These are phyloP conservation scores for Syzygium aqueum DNA, from an alignment of 345 rosid species.

Conservation along the genomic window DNA sequence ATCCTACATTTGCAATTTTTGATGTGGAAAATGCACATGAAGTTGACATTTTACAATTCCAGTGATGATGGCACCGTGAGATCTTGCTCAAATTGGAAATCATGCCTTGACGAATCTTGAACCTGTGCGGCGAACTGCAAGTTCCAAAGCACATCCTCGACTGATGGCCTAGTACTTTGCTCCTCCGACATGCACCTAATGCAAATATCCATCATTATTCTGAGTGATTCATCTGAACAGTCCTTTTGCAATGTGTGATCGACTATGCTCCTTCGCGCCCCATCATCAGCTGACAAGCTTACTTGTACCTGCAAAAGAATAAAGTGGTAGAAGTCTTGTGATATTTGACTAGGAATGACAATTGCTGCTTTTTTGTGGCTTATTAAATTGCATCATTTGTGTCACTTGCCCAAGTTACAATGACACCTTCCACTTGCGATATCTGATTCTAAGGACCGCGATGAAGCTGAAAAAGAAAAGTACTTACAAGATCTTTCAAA, in stretches of 20 bases:
- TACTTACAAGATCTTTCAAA: constrained; percentile 42
- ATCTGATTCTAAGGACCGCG: neutral
- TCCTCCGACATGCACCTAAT: constrained; percentile 32
- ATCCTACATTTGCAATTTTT: neutral
- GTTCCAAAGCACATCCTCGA: constrained; percentile 56
- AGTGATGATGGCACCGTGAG: neutral
- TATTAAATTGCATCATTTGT: neutral
- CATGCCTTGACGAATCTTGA: constrained; percentile 20
- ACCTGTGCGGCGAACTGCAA: constrained; percentile 57
- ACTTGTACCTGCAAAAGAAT: constrained; percentile 28
- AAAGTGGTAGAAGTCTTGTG: neutral
- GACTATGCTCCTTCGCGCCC: constrained; percentile 28
- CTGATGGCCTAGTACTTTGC: constrained; percentile 31
- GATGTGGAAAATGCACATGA: neutral
- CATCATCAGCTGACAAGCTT: constrained; percentile 23
- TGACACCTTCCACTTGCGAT: neutral
- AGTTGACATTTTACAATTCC: neutral
- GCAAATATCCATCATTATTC: constrained; percentile 37
- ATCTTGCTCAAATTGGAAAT: neutral
- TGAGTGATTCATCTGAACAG: constrained; percentile 44
- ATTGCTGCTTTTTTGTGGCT: neutral
- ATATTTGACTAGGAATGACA: neutral
- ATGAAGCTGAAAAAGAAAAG: neutral
- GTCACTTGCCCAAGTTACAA: neutral
- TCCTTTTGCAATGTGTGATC: constrained; percentile 42